Base-by-base conservation (phyloP, 768 basidiomycete genomes). In the Roridomyces roridus region DNA sequence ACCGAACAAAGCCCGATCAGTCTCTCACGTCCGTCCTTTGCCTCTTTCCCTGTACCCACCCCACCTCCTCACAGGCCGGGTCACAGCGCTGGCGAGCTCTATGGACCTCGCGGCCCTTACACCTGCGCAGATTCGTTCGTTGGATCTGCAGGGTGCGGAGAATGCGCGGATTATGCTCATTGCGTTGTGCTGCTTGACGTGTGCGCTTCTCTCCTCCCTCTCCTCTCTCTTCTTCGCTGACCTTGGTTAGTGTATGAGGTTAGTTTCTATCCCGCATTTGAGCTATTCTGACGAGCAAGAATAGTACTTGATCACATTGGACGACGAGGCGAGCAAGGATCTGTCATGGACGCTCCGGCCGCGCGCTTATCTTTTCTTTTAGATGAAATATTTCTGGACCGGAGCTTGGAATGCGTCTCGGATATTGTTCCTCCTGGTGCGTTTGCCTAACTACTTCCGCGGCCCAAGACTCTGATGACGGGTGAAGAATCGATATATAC, bases 371-470 rank as follows among this genome's bases (percentile, higher is more conserved):
- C 15, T 7, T 41, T 39, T 15, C 23, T 17, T 11, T 6, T 54
- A 77, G 78, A 65, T 74, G 10, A 65, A 71, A 43, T 71, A 76
- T 47, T 80, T 78, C 59, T 80, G 78, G 77, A 68, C 64, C 5
- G 73, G 75, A 11, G 48, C 65, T 47, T 77, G 72, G 70, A 69
- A 69, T 1, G 54, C 68, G 23, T 74, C 77, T 11, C 71, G 73
- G 54, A 59, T 68, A 20, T 59, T 80, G 10, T 80, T 77, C 46
- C 68, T 77, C 46, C 49, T 72, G 42, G 78, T 78, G 43, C 42
- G 76, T 28, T 34, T 20, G 17, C 34, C 2, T 24, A 11, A 10
- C 12, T n/a, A n/a, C n/a, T n/a, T n/a, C n/a, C n/a, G n/a, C n/a
- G n/a, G n/a, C n/a, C n/a, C n/a, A n/a, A n/a, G n/a, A n/a, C n/a